Percentiles rank a stretch among this genome's conserved stretches.
These are phyloP conservation scores for Hymenotorrendiella dingleyae DNA, from an alignment of 2,329 filamentous ascomycete species.

Conservation along the genomic window DNA sequence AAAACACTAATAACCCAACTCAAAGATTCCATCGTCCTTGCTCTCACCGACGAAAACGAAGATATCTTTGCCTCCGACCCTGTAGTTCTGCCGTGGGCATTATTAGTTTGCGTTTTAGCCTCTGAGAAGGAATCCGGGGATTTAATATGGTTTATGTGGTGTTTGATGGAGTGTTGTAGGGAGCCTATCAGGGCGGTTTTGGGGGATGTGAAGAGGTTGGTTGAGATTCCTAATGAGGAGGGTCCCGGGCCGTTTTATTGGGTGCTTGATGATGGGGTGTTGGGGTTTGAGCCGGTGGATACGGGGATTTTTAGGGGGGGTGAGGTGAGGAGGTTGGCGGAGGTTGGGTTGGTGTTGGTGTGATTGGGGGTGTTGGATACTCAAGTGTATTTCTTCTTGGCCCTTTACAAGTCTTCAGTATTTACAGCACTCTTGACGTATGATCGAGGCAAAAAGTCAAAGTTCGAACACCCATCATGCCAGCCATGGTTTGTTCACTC, in stretches of 20 bases:
- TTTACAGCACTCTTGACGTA: too few species aligned
- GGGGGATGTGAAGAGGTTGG: background rate
- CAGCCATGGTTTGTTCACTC: too few species aligned
- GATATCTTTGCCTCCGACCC: background rate
- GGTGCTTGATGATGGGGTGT: constrained; percentile 1
- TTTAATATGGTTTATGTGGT: background rate
- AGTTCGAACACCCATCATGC: too few species aligned
- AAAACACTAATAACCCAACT: background rate
- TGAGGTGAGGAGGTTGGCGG: too few species aligned
- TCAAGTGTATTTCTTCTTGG: too few species aligned
- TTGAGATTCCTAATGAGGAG: background rate
- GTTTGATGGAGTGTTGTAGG: background rate
- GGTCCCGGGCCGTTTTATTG: constrained; percentile 1
- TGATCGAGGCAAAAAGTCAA: too few species aligned
- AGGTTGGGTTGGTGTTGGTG: too few species aligned
- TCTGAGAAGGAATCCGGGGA: background rate
- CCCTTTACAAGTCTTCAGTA: too few species aligned
- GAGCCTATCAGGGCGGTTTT: background rate
- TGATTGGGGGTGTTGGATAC: too few species aligned
- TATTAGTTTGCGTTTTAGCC: background rate
- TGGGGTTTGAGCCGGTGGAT: background rate
- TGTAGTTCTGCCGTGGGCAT: background rate
- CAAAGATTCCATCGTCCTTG: background rate
- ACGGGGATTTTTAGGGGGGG: background rate
- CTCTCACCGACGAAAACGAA: background rate